Conservation (phyloP, 2,329 filamentous ascomycete genomes). For the Dothiorella sarmentorum region DNA sequence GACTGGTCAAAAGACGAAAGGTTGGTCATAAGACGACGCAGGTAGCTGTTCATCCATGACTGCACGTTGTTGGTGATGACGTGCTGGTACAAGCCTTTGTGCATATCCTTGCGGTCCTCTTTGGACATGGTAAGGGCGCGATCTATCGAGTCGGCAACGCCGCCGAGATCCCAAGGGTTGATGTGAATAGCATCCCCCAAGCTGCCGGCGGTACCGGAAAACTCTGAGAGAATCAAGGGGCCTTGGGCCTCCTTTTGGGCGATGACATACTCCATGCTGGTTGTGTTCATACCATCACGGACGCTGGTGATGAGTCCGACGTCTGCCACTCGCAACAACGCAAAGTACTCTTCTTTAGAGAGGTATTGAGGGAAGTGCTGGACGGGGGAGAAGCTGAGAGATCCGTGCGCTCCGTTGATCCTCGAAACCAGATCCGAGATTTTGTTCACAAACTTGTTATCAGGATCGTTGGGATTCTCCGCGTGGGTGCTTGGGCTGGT, state of each 20-base stretch:
- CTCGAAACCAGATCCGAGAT: constrained; percentile 87
- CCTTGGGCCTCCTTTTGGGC: constrained; percentile 85
- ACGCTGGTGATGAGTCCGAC: constrained; percentile 94
- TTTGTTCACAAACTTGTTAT: constrained; percentile 79
- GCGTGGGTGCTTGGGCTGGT: constrained; percentile 82
- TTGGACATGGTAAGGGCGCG: constrained; percentile 72
- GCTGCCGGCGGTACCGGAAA: constrained; percentile 88
- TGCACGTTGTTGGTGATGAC: constrained; percentile 84
- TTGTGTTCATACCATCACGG: constrained; percentile 96
- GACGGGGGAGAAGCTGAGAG: constrained; percentile 82
- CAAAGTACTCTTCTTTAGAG: constrained; percentile 86
- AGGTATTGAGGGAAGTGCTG: constrained; percentile 95
- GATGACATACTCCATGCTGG: constrained; percentile 88
- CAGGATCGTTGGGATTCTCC: constrained; percentile 67
- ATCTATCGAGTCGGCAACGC: constrained; percentile 80
- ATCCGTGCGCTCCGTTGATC: constrained; percentile 89
- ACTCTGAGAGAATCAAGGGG: constrained; percentile 90
- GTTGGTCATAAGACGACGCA: constrained; percentile 76
- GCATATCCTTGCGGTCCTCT: constrained; percentile 64
- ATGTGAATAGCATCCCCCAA: constrained; percentile 87
- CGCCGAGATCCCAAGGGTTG: constrained; percentile 89
- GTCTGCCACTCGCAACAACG: constrained; percentile 83
- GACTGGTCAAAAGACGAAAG: constrained; percentile 72
- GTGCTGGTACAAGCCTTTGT: constrained; percentile 73
- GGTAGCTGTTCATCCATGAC: constrained; percentile 76